Percentiles rank a stretch among this genome's conserved stretches.
Evolutionary conservation across 1,139 yeast genomes (phyloP).

Genomic region (Taphrina confusa): DNA sequence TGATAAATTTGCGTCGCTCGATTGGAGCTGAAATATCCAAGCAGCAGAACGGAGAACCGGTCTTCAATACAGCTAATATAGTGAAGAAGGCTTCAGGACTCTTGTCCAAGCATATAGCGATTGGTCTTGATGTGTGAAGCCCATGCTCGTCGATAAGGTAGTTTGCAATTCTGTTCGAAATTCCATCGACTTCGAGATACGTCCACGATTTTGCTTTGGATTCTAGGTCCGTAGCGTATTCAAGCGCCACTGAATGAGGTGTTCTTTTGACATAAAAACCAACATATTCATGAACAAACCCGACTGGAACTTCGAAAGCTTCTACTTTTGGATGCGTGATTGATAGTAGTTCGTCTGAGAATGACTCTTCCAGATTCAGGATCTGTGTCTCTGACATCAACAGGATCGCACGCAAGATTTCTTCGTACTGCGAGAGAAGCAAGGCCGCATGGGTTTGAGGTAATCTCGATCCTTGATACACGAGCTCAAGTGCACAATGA

Average conservation of each 20-base stretch:
- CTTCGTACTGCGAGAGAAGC: conserved; percentile 39
- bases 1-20: conserved; percentile 40
- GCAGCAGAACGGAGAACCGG: conserved; percentile 42
- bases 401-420: conserved; percentile 29
- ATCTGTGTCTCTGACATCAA: conserved; percentile 15
- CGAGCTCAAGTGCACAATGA: conserved; percentile 13
- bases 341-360: conserved; percentile 31
- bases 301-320: conserved; percentile 8
- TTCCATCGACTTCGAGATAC: conserved; percentile 38
- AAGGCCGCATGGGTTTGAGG: conserved; percentile 38
- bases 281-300: conserved; percentile 40
- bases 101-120: conserved; percentile 42
- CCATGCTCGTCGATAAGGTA: conserved; percentile 24
- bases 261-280: conserved; percentile 35
- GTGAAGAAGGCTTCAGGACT: conserved; percentile 41
- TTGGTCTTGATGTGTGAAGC: conserved; percentile 29
- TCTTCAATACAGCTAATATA: conserved; percentile 40
- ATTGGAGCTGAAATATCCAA: conserved; percentile 41
- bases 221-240: conserved; percentile 37
- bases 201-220: conserved; percentile 37
- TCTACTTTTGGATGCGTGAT: conserved; percentile 25
- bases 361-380: conserved; percentile 27
- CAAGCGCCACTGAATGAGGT: conserved; percentile 40
- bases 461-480: conserved; percentile 16
- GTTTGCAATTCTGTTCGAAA: conserved; percentile 40